Conservation (phyloP, 257 asterid species). For the Ehretia macrophylla region DNA sequence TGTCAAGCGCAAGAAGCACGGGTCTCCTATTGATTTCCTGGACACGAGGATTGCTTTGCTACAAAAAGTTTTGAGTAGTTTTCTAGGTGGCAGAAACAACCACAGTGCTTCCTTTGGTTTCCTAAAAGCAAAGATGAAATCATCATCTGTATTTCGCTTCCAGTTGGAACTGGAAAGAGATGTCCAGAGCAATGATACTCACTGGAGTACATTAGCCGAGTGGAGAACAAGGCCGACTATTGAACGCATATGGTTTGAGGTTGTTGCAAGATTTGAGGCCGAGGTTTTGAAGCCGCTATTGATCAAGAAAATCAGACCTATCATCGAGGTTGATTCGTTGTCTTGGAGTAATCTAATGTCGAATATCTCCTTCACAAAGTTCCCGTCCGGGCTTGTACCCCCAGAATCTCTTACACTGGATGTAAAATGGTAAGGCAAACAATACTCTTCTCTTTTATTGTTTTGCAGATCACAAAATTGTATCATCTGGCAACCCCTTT, state of each 20-base stretch:
- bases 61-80: constrained; percentile 33
- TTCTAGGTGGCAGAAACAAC: constrained; percentile 25
- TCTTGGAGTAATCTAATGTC: constrained; percentile 69
- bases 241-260: constrained; percentile 61
- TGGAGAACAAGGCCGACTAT: constrained; percentile 77
- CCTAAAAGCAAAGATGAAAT: constrained; percentile 41
- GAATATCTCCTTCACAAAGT: constrained; percentile 69
- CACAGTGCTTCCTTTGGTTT: constrained; percentile 24
- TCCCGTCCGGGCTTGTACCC: constrained; percentile 61
- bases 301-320: constrained; percentile 50
- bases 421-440: constrained; percentile 63
- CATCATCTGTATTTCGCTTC: constrained; percentile 54
- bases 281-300: constrained; percentile 49
- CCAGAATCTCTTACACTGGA: constrained; percentile 77
- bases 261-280: constrained; percentile 54
- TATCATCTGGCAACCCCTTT: neutral
- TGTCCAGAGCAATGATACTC: constrained; percentile 46
- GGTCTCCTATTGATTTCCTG: constrained; percentile 28
- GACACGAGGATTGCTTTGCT: constrained; percentile 35
- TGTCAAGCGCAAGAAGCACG: constrained; percentile 27
- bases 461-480: neutral
- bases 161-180: constrained; percentile 62
- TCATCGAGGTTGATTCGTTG: constrained; percentile 44
- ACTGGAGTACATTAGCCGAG: constrained; percentile 65
- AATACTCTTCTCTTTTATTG: constrained; percentile 3